Evolutionary conservation across 345 rosid species (phyloP).

Genomic region (Mercurialis annua): DNA sequence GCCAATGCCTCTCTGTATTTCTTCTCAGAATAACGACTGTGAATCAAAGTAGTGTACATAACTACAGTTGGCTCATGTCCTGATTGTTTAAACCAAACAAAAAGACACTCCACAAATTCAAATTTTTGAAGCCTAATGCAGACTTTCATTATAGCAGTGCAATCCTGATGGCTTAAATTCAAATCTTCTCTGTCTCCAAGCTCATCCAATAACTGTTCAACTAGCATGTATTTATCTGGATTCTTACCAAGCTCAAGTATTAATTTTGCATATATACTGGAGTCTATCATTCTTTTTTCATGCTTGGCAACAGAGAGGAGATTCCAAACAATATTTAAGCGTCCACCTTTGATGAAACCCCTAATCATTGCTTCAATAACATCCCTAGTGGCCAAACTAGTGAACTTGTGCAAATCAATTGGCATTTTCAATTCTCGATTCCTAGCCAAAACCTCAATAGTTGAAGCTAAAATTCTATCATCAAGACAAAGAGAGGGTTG

Average conservation of each 20-base stretch:
- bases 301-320: constrained; percentile 52
- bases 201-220: constrained; percentile 45
- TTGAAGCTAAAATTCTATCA: constrained; percentile 58
- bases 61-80: constrained; percentile 57
- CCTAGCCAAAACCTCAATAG: constrained; percentile 70
- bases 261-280: constrained; percentile 66
- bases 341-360: constrained; percentile 67
- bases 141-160: constrained; percentile 84
- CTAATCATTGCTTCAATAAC: constrained; percentile 82
- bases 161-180: constrained; percentile 62
- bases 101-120: constrained; percentile 60
- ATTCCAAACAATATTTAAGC: constrained; percentile 62
- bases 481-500: constrained; percentile 65
- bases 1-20: constrained; percentile 76
- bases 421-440: constrained; percentile 59
- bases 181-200: constrained; percentile 65
- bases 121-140: constrained; percentile 55
- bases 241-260: constrained; percentile 65
- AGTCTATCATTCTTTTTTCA: constrained; percentile 54
- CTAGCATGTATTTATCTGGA: constrained; percentile 62
- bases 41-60: constrained; percentile 84
- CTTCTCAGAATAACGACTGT: constrained; percentile 53
- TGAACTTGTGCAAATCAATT: constrained; percentile 44
- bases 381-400: constrained; percentile 47
- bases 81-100: constrained; percentile 57